Base-by-base conservation (phyloP, 495 filamentous ascomycete species). In the Neurospora sp. region DNA sequence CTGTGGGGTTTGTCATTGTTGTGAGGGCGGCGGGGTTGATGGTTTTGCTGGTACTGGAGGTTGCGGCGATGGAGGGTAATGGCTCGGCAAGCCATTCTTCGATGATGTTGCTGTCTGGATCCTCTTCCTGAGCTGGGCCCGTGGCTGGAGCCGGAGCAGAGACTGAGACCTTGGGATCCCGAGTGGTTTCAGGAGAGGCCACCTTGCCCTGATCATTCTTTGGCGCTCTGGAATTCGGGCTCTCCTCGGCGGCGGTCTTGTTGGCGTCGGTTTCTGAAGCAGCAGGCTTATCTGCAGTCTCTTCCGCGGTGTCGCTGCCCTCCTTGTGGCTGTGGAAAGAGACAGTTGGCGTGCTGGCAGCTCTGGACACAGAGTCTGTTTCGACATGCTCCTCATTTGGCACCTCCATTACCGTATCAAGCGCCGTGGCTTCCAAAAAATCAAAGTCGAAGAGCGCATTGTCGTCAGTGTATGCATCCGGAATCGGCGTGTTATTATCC, bases 1-100 rank as follows among this genome's bases (percentile, higher is more conserved):
- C 69, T 8, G 4, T 39, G 14, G 22, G 20, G 9, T 38, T 39
- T 20, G 45, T 69, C 59, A 8, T 70, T 40, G 40, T 61, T 69
- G 65, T 68, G 59, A 39, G 69, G n/a, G n/a, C 69, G 39, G 37
- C 31, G 10, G 72, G 38, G 20, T 71, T 71, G 45, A 61, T 53
- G 35, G 40, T 68, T 41, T 68, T 31, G 40, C 35, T 65, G 73
- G 45, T 69, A 37, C 8, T 71, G 31, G 41, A 39, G n/a, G 61
- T 22, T 27, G 40, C 22, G n/a, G 71, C 37, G 18, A 53, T 72
- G 12, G 73, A 41, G 1, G 40, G 73, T 1, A 47, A 44, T 3
- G 79, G 78, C 47, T 80, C 78, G 38, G 79, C 75, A 41, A 80
- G 77, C 78, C 77, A 80, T 41, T 80, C 78, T 68, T 77, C 73